These are phyloP conservation scores for Pilobolus umbonatus DNA, from an alignment of 192 early-diverging fungal species.

Conservation along the genomic window DNA sequence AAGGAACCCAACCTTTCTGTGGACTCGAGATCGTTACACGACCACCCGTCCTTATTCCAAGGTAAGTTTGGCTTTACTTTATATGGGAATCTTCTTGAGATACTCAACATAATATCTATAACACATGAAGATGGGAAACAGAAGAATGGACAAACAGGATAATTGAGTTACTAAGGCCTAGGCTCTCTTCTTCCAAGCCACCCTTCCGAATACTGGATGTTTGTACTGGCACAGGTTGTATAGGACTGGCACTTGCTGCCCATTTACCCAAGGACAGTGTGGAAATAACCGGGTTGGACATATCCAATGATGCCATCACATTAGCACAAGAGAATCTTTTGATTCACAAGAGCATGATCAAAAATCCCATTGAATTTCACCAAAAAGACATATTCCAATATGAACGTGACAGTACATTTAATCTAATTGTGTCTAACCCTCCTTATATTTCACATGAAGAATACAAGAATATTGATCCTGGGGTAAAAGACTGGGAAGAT, in stretches of 20 bases:
- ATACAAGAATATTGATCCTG: slow-evolving; percentile 58
- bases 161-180: slow-evolving; percentile 39
- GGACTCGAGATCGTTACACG: slow-evolving; percentile 64
- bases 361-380: slow-evolving; percentile 40
- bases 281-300: slow-evolving; percentile 59
- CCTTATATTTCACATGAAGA: slow-evolving; percentile 79
- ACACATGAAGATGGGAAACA: slow-evolving; percentile 73
- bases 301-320: slow-evolving; percentile 54
- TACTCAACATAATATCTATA: too few relatives aligned
- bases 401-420: slow-evolving; percentile 28
- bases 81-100: too few relatives aligned
- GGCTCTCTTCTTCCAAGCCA: background rate
- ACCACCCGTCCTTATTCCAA: slow-evolving; percentile 81
- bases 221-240: slow-evolving; percentile 86
- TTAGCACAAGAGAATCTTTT: slow-evolving; percentile 56
- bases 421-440: slow-evolving; percentile 87
- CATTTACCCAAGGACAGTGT: slow-evolving; percentile 42
- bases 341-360: slow-evolving; percentile 17
- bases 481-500: slow-evolving; percentile 89
- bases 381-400: slow-evolving; percentile 41
- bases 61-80: slow-evolving; percentile 34
- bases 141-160: slow-evolving; percentile 84
- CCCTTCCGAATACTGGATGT: slow-evolving; percentile 74
- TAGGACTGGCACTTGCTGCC: slow-evolving; percentile 67
- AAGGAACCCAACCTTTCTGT: slow-evolving; percentile 80